Evolutionary conservation across 2,329 filamentous ascomycete genomes (phyloP), one percentile per base, ranked within the genome.

Genomic region (Berkeleyomyces basicola): DNA sequence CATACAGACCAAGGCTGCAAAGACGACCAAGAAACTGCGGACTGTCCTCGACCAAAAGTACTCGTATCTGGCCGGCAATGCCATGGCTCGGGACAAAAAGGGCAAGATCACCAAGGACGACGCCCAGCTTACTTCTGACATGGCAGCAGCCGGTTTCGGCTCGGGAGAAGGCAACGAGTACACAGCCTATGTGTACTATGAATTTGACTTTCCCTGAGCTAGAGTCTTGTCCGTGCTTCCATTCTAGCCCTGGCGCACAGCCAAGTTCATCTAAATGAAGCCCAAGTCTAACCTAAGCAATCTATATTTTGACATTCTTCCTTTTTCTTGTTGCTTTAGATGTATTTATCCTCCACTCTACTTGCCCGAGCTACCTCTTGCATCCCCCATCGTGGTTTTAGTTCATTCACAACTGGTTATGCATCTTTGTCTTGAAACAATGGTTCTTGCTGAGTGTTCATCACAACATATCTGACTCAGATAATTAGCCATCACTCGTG

Each of bases 171-270:
- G 85, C 61, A 79, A 82, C 68, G 90, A 96, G 72, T 99, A 97
- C 77, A 93, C 90, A 65, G 87, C 93, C 47, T 99, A 95, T 74
- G 93, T 97, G 71, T 96, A 91, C 78, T 99, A 97, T 75, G 89
- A 96, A 72, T 88, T 97, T 71, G 88, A 93, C 71, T 84, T 97
- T 63, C 78, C 79, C 40, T 78, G 67, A 58, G 46, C 11, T 31
- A 44, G 31, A 39, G 6, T 23, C 23, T 23, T 23, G 23, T 23
- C 23, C 23, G 23, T 23, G 23, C 23, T 23, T 23, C 23, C 23
- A 23, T 23, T 23, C 23, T 23, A 23, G 23, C 23, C 23, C 23
- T 23, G 23, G 23, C 23, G 23, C 23, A 23, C 23, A 23, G 23
- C 23, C 23, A 23, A 23, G 2, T 23, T 23, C 23, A 23, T 23